These are phyloP conservation scores for Pseudogymnoascus sp. DNA, from an alignment of 2,329 filamentous ascomycete genomes.

Conservation along the genomic window DNA sequence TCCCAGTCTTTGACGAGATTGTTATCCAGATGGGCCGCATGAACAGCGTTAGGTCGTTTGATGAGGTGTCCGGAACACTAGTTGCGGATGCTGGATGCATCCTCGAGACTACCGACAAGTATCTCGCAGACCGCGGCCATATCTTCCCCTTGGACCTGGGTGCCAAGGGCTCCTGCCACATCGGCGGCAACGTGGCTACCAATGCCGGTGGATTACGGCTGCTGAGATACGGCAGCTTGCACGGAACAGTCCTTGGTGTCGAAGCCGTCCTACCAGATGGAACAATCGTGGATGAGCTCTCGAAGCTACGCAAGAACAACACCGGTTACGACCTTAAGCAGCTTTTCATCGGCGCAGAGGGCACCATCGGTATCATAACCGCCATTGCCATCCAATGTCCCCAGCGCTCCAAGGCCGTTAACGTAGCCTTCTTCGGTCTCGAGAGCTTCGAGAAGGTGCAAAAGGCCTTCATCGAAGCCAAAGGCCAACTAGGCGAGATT, in stretches of 20 bases:
- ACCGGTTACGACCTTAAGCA: constrained; percentile 97
- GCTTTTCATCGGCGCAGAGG: constrained; percentile 91
- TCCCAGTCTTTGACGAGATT: constrained; percentile 97
- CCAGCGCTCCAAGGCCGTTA: constrained; percentile 76
- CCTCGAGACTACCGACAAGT: constrained; percentile 80
- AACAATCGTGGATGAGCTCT: constrained; percentile 82
- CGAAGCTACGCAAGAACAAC: constrained; percentile 91
- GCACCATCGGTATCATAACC: constrained; percentile 90
- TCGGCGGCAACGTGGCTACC: constrained; percentile 91
- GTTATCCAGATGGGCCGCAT: constrained; percentile 85
- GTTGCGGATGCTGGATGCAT: constrained; percentile 89
- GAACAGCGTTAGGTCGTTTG: constrained; percentile 86
- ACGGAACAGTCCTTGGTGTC: constrained; percentile 85
- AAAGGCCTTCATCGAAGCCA: constrained; percentile 78
- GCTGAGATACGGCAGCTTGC: constrained; percentile 85
- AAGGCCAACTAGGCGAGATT: constrained; percentile 85
- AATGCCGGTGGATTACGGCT: constrained; percentile 90
- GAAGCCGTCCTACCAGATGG: constrained; percentile 93
- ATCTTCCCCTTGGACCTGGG: constrained; percentile 97
- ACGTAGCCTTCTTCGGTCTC: constrained; percentile 90
- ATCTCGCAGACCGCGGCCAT: constrained; percentile 72
- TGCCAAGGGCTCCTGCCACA: constrained; percentile 92
- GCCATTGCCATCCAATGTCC: constrained; percentile 84
- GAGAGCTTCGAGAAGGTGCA: constrained; percentile 87
- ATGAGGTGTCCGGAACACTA: constrained; percentile 83